These are phyloP conservation scores for Saturnispora besseyi DNA, from an alignment of 805 yeast species.

Conservation along the genomic window DNA sequence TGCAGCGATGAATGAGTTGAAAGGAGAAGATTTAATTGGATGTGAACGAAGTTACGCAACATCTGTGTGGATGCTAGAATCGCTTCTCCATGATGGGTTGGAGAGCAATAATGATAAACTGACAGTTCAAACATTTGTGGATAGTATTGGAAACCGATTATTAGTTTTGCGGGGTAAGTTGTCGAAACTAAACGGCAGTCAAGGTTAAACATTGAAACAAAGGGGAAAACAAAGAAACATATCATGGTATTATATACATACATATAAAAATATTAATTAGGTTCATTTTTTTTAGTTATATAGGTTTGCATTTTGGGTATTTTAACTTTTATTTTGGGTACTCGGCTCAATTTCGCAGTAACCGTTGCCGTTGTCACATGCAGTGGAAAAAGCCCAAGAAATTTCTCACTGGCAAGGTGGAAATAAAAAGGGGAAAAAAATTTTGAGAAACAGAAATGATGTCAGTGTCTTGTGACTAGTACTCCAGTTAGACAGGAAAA, in stretches of 20 bases:
- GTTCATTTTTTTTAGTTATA: neutral
- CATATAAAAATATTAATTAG: neutral
- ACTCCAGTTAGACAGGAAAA: neutral
- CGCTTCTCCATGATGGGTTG: conserved; percentile 47
- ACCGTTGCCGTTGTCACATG: neutral
- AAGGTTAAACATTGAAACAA: neutral
- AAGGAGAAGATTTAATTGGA: conserved; percentile 56
- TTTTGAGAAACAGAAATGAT: neutral
- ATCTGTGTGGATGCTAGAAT: conserved; percentile 92
- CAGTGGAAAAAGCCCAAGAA: neutral
- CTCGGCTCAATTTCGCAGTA: neutral
- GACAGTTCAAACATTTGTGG: conserved; percentile 73
- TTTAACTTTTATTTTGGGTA: neutral
- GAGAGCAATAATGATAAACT: conserved; percentile 62
- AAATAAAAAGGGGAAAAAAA: neutral
- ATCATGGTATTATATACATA: neutral
- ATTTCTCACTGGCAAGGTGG: neutral
- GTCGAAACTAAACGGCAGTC: neutral
- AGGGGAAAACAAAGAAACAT: neutral
- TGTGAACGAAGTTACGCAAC: conserved; percentile 89
- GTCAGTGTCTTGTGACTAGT: neutral
- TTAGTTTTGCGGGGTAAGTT: conserved; percentile 60
- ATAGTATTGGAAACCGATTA: conserved; percentile 73
- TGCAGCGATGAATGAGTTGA: conserved; percentile 81
- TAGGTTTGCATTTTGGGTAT: conserved; percentile 2